Evolutionary conservation across 352 stramenopile species (phyloP).

Genomic region (Globisporangium ultimum): DNA sequence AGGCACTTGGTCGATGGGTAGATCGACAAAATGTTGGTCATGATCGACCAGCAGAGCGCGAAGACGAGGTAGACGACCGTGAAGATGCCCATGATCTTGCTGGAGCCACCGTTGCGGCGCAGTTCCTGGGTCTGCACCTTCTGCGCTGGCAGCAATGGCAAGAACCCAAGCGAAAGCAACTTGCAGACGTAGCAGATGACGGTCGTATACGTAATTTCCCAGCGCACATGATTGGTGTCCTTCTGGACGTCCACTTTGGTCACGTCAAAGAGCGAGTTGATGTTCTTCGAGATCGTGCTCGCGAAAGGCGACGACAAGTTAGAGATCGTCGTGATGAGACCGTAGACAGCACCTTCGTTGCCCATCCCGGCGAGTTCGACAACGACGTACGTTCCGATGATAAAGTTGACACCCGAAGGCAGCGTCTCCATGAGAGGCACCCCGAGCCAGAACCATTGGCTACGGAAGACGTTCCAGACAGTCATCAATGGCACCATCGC

Average conservation of each 20-base stretch:
- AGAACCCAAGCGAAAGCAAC: slow-evolving; percentile 24
- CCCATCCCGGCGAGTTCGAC: slow-evolving; percentile 47
- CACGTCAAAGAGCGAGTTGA: slow-evolving; percentile 30
- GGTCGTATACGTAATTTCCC: slow-evolving; percentile 33
- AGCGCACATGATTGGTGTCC: slow-evolving; percentile 32
- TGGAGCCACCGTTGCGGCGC: slow-evolving; percentile 20
- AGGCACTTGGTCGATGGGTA: slow-evolving; percentile 8
- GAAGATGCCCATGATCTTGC: slow-evolving; percentile 23
- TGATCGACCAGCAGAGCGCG: slow-evolving; percentile 29
- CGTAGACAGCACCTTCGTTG: slow-evolving; percentile 43
- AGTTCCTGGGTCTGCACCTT: slow-evolving; percentile 23
- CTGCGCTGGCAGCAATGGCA: slow-evolving; percentile 20
- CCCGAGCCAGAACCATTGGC: slow-evolving; percentile 46
- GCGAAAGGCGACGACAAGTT: slow-evolving; percentile 40
- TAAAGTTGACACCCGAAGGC: slow-evolving; percentile 33
- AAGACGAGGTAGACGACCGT: slow-evolving; percentile 29
- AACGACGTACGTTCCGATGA: slow-evolving; percentile 41
- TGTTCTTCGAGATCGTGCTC: slow-evolving; percentile 32
- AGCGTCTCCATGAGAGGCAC: slow-evolving; percentile 32
- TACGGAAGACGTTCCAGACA: slow-evolving; percentile 34
- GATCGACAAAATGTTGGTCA: slow-evolving; percentile 20
- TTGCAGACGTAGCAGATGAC: slow-evolving; percentile 31
- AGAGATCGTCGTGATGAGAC: slow-evolving; percentile 35
- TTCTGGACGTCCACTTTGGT: slow-evolving; percentile 32
- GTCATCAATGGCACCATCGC: slow-evolving; percentile 20